These are phyloP conservation scores for Poterioochromonas sp. DNA, from an alignment of 352 stramenopile genomes.

Conservation along the genomic window DNA sequence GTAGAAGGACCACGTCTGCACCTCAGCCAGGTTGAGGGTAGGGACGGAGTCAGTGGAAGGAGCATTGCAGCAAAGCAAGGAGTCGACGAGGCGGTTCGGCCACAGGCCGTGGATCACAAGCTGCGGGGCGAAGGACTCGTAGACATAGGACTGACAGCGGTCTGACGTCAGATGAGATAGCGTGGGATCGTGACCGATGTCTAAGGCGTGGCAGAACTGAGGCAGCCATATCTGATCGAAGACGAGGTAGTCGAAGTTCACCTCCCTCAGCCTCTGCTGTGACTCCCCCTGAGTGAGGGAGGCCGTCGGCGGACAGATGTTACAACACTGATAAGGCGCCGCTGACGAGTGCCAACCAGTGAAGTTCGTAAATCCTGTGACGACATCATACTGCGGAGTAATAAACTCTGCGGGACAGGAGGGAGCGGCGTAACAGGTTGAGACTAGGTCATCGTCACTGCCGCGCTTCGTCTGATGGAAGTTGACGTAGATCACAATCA, in stretches of 20 bases:
- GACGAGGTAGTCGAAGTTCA: slow-evolving; percentile 5
- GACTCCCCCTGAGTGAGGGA: not conserved
- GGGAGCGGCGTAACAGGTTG: not conserved
- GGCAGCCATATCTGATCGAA: slow-evolving; percentile 30
- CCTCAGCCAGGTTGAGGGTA: not conserved
- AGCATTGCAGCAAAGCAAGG: not conserved
- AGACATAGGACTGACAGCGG: not conserved
- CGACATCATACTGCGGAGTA: not conserved
- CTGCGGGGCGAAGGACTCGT: not conserved
- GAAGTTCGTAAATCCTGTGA: slow-evolving; percentile 1
- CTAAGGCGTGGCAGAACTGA: not conserved
- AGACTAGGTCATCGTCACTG: not conserved
- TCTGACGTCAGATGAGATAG: not conserved
- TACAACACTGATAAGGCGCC: not conserved
- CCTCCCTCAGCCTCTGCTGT: not conserved
- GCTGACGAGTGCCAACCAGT: not conserved
- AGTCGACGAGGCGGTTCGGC: not conserved
- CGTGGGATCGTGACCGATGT: slow-evolving; percentile 4
- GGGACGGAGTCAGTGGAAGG: not conserved
- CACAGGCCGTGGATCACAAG: slow-evolving; percentile 19
- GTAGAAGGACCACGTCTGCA: not conserved
- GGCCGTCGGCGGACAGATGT: not conserved
- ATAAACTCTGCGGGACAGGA: not conserved
- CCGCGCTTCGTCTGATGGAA: not conserved
- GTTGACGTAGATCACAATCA: not conserved